Conservation (phyloP, 1,284 basidiomycete species). For the Marasmius tenuissimus region DNA sequence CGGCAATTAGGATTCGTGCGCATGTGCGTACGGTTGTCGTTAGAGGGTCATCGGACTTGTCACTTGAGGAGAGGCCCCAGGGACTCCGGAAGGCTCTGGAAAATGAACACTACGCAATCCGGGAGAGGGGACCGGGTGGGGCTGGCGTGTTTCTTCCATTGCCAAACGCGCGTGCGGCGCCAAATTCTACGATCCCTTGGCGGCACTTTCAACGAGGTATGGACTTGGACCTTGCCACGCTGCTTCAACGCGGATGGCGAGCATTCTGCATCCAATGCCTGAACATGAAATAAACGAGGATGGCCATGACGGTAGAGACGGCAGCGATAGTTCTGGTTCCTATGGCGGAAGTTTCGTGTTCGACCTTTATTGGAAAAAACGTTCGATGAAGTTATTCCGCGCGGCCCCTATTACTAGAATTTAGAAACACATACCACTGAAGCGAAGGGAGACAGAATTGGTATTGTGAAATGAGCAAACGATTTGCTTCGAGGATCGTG, state of each 20-base stretch:
- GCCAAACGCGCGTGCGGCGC: no score
- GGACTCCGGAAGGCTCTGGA: no score
- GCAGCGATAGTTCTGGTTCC: slow-evolving; percentile 43
- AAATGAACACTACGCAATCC: no score
- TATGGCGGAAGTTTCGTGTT: slow-evolving; percentile 59
- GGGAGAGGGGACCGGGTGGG: no score
- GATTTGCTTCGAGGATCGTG: slow-evolving; percentile 27
- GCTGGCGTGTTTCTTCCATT: no score
- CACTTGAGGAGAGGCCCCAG: no score
- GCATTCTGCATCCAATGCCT: slow-evolving; percentile 29
- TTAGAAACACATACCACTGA: slow-evolving; percentile 65
- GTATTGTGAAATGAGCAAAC: slow-evolving; percentile 64
- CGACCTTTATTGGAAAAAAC: slow-evolving; percentile 39
- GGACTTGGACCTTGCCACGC: not conserved
- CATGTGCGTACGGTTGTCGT: no score
- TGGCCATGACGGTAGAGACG: slow-evolving; percentile 34
- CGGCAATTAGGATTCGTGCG: no score
- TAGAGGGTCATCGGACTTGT: no score
- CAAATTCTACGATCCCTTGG: no score
- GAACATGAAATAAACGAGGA: slow-evolving; percentile 39
- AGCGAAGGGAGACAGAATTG: slow-evolving; percentile 66
- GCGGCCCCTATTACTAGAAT: no score
- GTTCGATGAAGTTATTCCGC: not conserved
- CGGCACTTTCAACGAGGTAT: no score
- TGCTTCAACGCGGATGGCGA: not conserved